Evolutionary conservation across 2,329 filamentous ascomycete genomes (phyloP), one percentile per base, ranked within the genome.

Genomic region (Arthrobotrys megalospora): DNA sequence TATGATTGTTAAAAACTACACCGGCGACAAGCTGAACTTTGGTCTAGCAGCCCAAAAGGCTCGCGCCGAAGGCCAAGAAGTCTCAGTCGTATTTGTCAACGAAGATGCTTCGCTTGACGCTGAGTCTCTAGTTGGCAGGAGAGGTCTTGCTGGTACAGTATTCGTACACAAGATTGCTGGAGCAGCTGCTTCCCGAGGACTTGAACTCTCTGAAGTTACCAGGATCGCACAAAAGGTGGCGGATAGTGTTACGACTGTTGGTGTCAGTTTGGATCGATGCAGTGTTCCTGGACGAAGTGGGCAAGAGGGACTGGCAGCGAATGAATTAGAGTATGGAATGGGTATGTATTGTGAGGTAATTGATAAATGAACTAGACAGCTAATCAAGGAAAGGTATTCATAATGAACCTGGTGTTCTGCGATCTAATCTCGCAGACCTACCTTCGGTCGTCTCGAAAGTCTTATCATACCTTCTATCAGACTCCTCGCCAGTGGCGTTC

Each of bases 1-100:
- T 41, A 92, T 97, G 19, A 91, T 94, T 8, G 92, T 97, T 28
- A 97, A 97, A 93, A 97, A 97, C 84, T 97, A 97, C 85, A 97
- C 93, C 0, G 92, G 92, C 19, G 92, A 94, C 84, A 89, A 97
- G 66, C 88, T 97, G 81, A 97, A 97, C 85, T 97, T 97, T 83
- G 94, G 94, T 69, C 91, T 97, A 88, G 94, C 91, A 0, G 93
- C 95, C 6, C 94, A 97, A 85, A 97, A 97, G 86, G 93, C 94
- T n/a, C 91, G 92, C 73, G 93, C 90, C 0, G 94, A 93, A 0
- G 85, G 93, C 21, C 85, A 90, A n/a, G 60, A 77, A n/a, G 92
- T 93, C 0, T 92, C 97, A 83, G 97, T 97, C 91, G 90, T 97
- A 8, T 92, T 97, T 10, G 93, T 97, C 6, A 93, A 91, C 6